phyloP scores from a whole-genome alignment of 1,284 basidiomycete genomes.

The Peniophora sp. region DNA sequence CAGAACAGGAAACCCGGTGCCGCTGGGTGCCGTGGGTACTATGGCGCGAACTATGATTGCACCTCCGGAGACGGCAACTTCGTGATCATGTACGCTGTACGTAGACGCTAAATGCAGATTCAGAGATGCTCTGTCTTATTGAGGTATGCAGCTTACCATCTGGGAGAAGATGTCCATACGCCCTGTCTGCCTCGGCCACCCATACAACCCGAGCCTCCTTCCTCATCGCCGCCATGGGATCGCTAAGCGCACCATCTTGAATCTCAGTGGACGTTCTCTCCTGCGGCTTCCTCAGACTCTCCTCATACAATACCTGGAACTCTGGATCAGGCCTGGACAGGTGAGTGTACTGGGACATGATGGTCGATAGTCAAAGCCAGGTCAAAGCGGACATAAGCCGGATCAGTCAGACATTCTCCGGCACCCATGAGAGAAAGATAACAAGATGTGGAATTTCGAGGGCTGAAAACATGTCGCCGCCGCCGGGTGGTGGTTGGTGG shows the following conservation, averaged over 20 bases:
- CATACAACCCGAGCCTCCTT: background rate
- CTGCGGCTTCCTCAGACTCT: too few species aligned
- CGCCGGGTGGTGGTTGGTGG: too few species aligned
- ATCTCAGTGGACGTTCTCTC: too few species aligned
- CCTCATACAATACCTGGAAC: background rate
- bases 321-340: slow-evolving; percentile 2
- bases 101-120: background rate
- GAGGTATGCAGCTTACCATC: background rate
- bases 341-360: slow-evolving; percentile 4
- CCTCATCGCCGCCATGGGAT: background rate
- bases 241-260: too few species aligned
- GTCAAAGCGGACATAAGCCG: too few species aligned
- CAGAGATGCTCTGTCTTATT: too few species aligned
- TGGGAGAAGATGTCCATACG: background rate
- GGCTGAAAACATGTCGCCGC: too few species aligned
- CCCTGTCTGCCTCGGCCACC: background rate
- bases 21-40: background rate
- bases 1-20: background rate
- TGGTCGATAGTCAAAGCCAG: background rate
- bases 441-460: too few species aligned
- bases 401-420: too few species aligned
- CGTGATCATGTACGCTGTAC: background rate
- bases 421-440: too few species aligned
- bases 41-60: background rate
- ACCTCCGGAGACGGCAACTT: background rate